phyloP scores from a whole-genome alignment of 176 grass and related monocot species.

The Urochloa ruziziensis region DNA sequence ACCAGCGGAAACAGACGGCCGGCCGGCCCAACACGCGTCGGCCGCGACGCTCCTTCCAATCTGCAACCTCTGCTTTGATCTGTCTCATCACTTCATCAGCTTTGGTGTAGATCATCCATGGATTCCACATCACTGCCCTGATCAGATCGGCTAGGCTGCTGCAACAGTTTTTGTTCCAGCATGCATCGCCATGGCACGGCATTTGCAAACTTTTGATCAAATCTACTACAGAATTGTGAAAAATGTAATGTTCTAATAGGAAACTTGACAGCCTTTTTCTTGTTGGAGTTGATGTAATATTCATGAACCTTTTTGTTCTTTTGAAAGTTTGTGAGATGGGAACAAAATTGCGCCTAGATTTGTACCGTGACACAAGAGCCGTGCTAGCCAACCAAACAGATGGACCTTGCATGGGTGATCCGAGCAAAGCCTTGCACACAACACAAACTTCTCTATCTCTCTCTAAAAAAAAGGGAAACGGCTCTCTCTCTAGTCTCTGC shows the following conservation, averaged over 20 bases:
- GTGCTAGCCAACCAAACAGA: not conserved
- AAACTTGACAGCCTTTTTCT: too few species aligned
- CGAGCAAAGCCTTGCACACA: not conserved
- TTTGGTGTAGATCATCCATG: not conserved
- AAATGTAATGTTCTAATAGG: too few species aligned
- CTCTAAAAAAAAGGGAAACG: not conserved
- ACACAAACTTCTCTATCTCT: too few species aligned
- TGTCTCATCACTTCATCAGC: too few species aligned
- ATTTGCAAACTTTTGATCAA: not conserved
- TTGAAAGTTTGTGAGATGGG: not conserved
- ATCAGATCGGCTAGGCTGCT: not conserved
- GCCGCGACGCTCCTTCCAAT: not conserved
- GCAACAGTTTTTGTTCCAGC: conserved; percentile 34
- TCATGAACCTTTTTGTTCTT: not conserved
- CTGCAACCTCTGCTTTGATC: not conserved
- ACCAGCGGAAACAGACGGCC: not conserved
- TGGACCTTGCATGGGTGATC: not conserved
- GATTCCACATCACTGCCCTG: not conserved
- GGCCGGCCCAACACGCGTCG: not conserved
- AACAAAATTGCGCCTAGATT: not conserved
- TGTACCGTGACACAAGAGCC: not conserved
- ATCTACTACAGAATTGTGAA: too few species aligned
- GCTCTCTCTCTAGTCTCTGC: not conserved
- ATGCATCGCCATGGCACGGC: not conserved
- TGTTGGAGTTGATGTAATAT: not conserved